Conservation (phyloP, 2,329 filamentous ascomycete genomes). For the Pseudogymnoascus sp. region DNA sequence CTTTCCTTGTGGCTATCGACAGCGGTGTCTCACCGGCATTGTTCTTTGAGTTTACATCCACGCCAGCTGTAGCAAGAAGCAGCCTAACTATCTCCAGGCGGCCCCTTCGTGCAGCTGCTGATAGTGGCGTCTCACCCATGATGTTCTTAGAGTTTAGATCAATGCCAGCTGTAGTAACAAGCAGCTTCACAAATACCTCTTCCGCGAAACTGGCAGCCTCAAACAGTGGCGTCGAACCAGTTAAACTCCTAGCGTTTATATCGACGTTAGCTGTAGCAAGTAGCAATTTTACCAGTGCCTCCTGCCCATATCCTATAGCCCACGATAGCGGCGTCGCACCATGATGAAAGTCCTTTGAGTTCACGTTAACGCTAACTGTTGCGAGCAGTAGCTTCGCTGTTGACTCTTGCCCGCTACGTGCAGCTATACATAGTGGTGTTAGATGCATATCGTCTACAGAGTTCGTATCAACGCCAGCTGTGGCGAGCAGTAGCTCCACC, state of each 20-base stretch:
- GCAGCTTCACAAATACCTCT: too few species aligned
- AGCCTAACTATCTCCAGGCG: not conserved
- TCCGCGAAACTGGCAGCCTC: too few species aligned
- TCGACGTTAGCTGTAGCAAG: too few species aligned
- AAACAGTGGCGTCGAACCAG: too few species aligned
- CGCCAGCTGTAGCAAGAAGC: slow-evolving; percentile 9
- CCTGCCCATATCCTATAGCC: too few species aligned
- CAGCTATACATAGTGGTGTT: slow-evolving; percentile 8
- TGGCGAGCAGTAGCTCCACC: not conserved
- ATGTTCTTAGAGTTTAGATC: not conserved
- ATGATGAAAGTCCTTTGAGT: too few species aligned
- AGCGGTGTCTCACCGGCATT: slow-evolving; percentile 25
- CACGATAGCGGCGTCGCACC: too few species aligned
- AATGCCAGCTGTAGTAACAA: not conserved
- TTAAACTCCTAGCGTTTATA: too few species aligned
- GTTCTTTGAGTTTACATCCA: slow-evolving; percentile 7
- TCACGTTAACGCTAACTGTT: not conserved
- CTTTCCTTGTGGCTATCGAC: slow-evolving; percentile 16
- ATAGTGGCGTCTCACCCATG: slow-evolving; percentile 14
- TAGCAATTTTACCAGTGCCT: too few species aligned
- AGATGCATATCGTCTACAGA: not conserved
- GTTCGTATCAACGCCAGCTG: not conserved
- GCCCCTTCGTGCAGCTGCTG: slow-evolving; percentile 7
- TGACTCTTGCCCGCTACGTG: not conserved
- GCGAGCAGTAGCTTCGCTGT: slow-evolving; percentile 8